Percentiles rank a stretch among this genome's conserved stretches.
phyloP scores from a whole-genome alignment of 352 stramenopile species.

The Globisporangium canariense region DNA sequence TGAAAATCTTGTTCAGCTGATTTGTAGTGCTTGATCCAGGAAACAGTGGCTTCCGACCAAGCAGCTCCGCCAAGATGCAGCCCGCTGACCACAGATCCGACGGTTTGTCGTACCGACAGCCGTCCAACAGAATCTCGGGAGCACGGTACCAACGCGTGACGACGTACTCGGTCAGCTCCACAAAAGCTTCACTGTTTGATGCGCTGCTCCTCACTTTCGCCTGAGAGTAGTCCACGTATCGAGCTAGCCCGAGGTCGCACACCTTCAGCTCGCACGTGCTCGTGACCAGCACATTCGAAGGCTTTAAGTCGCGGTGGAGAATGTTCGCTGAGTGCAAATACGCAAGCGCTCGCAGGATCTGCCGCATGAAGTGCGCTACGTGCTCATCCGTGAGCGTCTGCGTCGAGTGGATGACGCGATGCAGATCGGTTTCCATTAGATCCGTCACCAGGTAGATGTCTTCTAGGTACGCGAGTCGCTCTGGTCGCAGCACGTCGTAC shows the following conservation, averaged over 20 bases:
- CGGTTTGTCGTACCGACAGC: slow-evolving; percentile 68
- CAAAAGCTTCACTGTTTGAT: slow-evolving; percentile 27
- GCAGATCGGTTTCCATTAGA: slow-evolving; percentile 94
- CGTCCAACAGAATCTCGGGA: slow-evolving; percentile 93
- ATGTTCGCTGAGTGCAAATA: slow-evolving; percentile 97
- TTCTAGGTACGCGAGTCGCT: slow-evolving; percentile 91
- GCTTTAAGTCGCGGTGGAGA: slow-evolving; percentile 96
- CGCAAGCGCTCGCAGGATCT: slow-evolving; percentile 94
- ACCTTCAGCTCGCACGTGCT: slow-evolving; percentile 95
- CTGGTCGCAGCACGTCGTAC: slow-evolving; percentile 90
- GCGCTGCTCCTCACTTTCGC: slow-evolving; percentile 38
- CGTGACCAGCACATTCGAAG: slow-evolving; percentile 95
- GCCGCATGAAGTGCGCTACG: slow-evolving; percentile 95
- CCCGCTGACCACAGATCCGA: slow-evolving; percentile 88
- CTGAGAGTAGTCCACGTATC: slow-evolving; percentile 62
- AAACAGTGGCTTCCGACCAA: slow-evolving; percentile 94
- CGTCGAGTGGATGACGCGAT: slow-evolving; percentile 89
- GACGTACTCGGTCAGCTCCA: slow-evolving; percentile 89
- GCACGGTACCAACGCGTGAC: slow-evolving; percentile 91
- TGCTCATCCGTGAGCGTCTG: slow-evolving; percentile 91
- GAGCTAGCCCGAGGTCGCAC: slow-evolving; percentile 94
- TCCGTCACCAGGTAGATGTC: slow-evolving; percentile 97
- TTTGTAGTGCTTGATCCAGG: slow-evolving; percentile 95
- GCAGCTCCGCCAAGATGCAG: slow-evolving; percentile 96
- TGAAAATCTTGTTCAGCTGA: slow-evolving; percentile 96